Evolutionary conservation across 768 basidiomycete species (phyloP).

Genomic region (Pulveroboletus sp.): DNA sequence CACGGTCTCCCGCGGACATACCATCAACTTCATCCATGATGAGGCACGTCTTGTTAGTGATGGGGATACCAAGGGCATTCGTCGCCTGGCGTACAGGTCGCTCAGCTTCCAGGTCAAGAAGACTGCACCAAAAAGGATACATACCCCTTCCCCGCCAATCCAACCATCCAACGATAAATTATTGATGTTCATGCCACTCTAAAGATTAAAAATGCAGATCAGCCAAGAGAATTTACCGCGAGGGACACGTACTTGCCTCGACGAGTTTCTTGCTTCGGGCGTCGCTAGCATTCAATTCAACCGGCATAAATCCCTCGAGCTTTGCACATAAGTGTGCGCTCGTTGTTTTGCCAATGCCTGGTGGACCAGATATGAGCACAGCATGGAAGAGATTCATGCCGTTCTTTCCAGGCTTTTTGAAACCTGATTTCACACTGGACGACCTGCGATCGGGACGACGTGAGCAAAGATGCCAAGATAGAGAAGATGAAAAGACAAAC

Average conservation of each 20-base stretch:
- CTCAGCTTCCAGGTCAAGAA: not conserved
- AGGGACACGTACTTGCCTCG: constrained; percentile 48
- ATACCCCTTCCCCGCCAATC: constrained; percentile 55
- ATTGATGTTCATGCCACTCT: constrained; percentile 88
- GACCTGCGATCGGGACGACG: constrained; percentile 46
- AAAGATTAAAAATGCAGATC: not conserved
- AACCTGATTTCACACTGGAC: constrained; percentile 61
- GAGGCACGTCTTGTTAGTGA: constrained; percentile 78
- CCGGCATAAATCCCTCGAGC: constrained; percentile 84
- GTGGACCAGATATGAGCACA: constrained; percentile 86
- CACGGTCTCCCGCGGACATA: constrained; percentile 96
- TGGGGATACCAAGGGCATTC: constrained; percentile 64
- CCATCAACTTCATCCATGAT: constrained; percentile 99
- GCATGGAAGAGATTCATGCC: constrained; percentile 85
- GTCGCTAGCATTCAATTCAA: constrained; percentile 97
- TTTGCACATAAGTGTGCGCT: constrained; percentile 91
- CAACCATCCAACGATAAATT: constrained; percentile 88
- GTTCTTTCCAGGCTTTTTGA: constrained; percentile 93
- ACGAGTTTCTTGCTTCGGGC: constrained; percentile 94
- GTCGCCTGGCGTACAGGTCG: constrained; percentile 36
- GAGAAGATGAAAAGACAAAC: constrained; percentile 39
- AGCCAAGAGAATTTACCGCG: not conserved
- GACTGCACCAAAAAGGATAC: constrained; percentile 17
- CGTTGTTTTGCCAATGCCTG: constrained; percentile 97
- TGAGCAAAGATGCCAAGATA: not conserved